Conservation (phyloP, 345 rosid genomes). For the Gossypium raimondii region DNA sequence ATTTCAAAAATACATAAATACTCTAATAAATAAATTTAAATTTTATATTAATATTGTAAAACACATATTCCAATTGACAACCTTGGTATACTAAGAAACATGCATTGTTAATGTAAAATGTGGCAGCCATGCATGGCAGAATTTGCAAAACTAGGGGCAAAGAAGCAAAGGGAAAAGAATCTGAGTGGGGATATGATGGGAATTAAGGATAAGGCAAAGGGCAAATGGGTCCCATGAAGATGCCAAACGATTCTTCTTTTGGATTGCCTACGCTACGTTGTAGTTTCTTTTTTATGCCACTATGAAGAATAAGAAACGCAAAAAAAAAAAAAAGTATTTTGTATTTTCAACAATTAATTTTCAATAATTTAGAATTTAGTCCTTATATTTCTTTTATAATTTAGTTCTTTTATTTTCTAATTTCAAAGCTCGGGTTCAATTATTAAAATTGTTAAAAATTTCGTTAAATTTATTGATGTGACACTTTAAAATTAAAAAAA, state of each 20-base stretch:
- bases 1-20: no score
- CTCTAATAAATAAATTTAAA: no score
- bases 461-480: no score
- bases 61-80: not conserved
- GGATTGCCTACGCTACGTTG: slow-evolving; percentile 47
- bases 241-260: slow-evolving; percentile 43
- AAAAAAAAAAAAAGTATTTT: no score
- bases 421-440: rapidly evolving
- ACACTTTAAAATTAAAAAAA: no score
- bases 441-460: no score
- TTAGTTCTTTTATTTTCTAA: no score
- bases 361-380: no score
- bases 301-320: not conserved
- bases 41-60: not conserved
- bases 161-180: slow-evolving; percentile 4
- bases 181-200: not conserved
- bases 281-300: not conserved
- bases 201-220: slow-evolving; percentile 8
- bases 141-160: not conserved
- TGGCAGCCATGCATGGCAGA: not conserved
- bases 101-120: no score
- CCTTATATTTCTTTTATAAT: not conserved
- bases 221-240: slow-evolving; percentile 36
- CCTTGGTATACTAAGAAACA: no score
- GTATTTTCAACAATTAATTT: not conserved